A percentile compares a stretch with the other conserved stretches of the same genome.
Evolutionary conservation across 2,329 filamentous ascomycete species (phyloP).

Genomic region (Aureobasidium leucospermi): DNA sequence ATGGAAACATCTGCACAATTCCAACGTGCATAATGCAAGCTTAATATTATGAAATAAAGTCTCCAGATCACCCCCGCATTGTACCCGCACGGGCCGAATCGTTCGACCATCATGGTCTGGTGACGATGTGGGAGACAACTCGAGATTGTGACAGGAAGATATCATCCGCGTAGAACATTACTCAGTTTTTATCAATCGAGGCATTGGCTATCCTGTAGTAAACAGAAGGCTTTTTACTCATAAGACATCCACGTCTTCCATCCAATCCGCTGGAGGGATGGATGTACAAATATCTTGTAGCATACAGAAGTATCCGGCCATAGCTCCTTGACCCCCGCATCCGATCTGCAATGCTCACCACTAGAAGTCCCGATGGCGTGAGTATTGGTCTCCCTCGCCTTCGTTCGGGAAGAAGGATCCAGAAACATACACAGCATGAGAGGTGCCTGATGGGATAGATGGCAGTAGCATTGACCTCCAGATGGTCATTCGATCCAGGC

Average conservation of each 20-base stretch:
- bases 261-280: not conserved
- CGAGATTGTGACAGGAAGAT: not conserved
- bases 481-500: not conserved
- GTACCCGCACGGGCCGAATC: not conserved
- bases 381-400: not conserved
- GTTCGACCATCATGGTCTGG: not conserved
- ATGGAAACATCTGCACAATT: no score
- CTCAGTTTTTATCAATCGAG: not conserved
- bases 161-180: no score
- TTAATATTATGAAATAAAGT: no score
- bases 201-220: no score
- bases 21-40: no score
- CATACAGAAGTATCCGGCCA: constrained; percentile 8
- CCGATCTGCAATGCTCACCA: constrained; percentile 12
- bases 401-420: not conserved
- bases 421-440: not conserved
- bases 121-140: not conserved
- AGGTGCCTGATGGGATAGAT: not conserved
- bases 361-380: not conserved
- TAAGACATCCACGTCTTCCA: not conserved
- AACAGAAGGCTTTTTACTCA: no score
- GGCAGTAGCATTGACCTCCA: not conserved
- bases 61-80: no score
- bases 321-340: constrained; percentile 6
- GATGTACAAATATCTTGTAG: not conserved